Evolutionary conservation across 768 basidiomycete species (phyloP).

Genomic region (Tricholomella constricta): DNA sequence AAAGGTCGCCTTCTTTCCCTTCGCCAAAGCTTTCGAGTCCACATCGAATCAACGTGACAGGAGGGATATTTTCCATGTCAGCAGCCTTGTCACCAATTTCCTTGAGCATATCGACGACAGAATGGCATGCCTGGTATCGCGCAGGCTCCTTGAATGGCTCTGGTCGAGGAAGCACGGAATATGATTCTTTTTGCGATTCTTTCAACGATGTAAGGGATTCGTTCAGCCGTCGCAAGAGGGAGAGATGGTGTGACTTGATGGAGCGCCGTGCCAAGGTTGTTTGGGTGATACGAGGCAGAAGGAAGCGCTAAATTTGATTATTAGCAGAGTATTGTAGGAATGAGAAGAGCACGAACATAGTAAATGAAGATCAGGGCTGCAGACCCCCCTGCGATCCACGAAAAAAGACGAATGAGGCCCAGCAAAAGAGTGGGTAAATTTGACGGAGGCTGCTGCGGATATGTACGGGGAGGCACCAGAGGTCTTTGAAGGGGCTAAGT

Average conservation of each 20-base stretch:
- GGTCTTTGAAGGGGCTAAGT: slow-evolving; percentile 42
- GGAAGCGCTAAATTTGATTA: slow-evolving; percentile 50
- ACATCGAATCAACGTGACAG: slow-evolving; percentile 63
- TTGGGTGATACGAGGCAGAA: slow-evolving; percentile 65
- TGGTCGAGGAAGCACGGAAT: slow-evolving; percentile 58
- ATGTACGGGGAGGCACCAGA: slow-evolving; percentile 67
- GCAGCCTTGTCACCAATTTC: slow-evolving; percentile 28
- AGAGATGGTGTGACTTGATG: slow-evolving; percentile 59
- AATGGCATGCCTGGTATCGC: slow-evolving; percentile 44
- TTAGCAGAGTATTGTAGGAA: neutral
- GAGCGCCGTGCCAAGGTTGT: slow-evolving; percentile 64
- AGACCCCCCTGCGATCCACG: slow-evolving; percentile 70
- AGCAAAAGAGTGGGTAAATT: slow-evolving; percentile 67
- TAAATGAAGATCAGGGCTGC: slow-evolving; percentile 61
- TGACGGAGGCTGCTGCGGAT: slow-evolving; percentile 71
- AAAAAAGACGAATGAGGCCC: slow-evolving; percentile 58
- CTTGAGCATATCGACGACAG: slow-evolving; percentile 45
- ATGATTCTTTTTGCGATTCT: slow-evolving; percentile 54
- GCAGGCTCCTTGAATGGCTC: slow-evolving; percentile 50
- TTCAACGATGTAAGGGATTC: slow-evolving; percentile 58
- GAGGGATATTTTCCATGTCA: slow-evolving; percentile 40
- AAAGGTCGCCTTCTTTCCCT: slow-evolving; percentile 34
- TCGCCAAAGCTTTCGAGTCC: slow-evolving; percentile 51
- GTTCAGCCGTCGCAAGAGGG: slow-evolving; percentile 55
- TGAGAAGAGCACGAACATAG: slow-evolving; percentile 48